phyloP scores from a whole-genome alignment of 371 early-diverging fungal genomes.

The Mucor ambiguus region DNA sequence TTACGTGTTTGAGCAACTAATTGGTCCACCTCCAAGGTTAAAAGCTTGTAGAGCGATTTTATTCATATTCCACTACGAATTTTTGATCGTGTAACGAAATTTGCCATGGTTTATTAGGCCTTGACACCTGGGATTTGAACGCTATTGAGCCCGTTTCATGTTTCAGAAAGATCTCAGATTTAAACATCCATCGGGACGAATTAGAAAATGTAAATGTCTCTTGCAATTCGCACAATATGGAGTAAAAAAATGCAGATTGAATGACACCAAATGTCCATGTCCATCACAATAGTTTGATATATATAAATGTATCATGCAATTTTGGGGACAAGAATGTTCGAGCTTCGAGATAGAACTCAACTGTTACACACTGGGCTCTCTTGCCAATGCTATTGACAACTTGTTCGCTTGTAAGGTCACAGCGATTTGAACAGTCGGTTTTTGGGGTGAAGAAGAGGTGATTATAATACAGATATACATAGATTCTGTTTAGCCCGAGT shows the following conservation, averaged over 20 bases:
- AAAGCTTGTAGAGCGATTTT: neutral
- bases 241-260: neutral
- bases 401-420: constrained; percentile 5
- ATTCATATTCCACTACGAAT: neutral
- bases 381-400: constrained; percentile 16
- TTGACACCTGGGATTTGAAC: constrained; percentile 1
- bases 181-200: neutral
- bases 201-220: neutral
- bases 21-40: neutral
- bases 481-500: constrained; percentile 12
- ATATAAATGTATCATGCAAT: constrained; percentile 8
- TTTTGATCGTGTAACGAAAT: constrained; percentile 12
- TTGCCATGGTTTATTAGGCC: neutral
- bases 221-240: neutral
- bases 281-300: neutral
- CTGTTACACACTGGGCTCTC: neutral
- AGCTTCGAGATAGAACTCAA: neutral
- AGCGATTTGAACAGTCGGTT: constrained; percentile 7
- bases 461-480: constrained; percentile 31
- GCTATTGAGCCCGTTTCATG: constrained; percentile 14
- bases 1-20: neutral
- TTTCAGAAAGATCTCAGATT: constrained; percentile 14
- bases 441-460: constrained; percentile 22
- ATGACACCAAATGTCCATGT: neutral
- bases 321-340: constrained; percentile 15